phyloP scores from a whole-genome alignment of 2,329 filamentous ascomycete species.

The Xylaria sp. region DNA sequence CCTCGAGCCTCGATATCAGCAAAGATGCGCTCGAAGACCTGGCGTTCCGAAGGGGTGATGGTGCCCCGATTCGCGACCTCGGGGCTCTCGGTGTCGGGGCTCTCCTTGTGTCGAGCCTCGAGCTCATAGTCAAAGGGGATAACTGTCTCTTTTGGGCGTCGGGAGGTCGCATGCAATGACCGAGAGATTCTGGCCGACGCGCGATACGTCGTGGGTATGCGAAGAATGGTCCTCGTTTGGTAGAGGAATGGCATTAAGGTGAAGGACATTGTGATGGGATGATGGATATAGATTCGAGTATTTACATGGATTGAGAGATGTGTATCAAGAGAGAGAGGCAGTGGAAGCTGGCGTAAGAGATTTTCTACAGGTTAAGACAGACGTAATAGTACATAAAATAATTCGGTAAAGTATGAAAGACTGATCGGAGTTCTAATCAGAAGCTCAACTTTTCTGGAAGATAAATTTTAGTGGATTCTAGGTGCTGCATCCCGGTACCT shows the following conservation, averaged over 20 bases:
- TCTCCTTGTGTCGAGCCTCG: conserved; percentile 39
- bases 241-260: conserved; percentile 75
- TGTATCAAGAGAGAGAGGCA: not conserved
- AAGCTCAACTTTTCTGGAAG: not conserved
- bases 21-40: conserved; percentile 65
- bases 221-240: conserved; percentile 72
- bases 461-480: not conserved
- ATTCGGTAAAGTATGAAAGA: not conserved
- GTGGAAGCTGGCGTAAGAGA: not conserved
- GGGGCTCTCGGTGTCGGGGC: conserved; percentile 34
- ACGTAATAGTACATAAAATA: not conserved
- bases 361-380: not conserved
- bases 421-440: not conserved
- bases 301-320: not conserved
- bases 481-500: too few species aligned
- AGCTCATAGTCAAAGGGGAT: conserved; percentile 65
- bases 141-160: conserved; percentile 38
- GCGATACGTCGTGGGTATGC: conserved; percentile 47
- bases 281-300: too few species aligned
- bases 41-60: conserved; percentile 65
- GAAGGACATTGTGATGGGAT: conserved; percentile 53
- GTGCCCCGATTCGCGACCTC: conserved; percentile 52
- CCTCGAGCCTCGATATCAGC: conserved; percentile 62
- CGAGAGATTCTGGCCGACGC: conserved; percentile 40
- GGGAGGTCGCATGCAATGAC: conserved; percentile 40